phyloP scores from a whole-genome alignment of 2,329 filamentous ascomycete species.

The Leptographium flavum region DNA sequence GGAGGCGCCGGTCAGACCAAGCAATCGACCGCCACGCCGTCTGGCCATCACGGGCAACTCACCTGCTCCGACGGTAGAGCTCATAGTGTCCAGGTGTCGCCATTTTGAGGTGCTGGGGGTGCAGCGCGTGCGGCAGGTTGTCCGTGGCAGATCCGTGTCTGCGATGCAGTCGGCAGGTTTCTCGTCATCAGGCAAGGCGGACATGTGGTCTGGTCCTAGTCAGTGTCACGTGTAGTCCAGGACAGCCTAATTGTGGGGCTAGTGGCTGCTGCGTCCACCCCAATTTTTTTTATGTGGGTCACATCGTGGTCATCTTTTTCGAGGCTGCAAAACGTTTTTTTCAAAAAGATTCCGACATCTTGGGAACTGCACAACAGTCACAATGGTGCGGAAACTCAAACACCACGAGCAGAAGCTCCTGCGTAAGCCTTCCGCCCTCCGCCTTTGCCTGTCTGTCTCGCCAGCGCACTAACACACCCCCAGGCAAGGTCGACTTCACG shows the following conservation, averaged over 20 bases:
- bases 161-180: too few species aligned
- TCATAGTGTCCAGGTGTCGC: constrained; percentile 59
- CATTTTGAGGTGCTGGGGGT: constrained; percentile 10
- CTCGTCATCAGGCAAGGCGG: not conserved
- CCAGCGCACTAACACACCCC: not conserved
- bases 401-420: constrained; percentile 94
- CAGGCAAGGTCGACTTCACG: constrained; percentile 65
- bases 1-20: not conserved
- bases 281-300: too few species aligned
- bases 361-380: constrained; percentile 12
- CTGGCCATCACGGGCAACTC: constrained; percentile 23
- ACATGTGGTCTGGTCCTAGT: too few species aligned
- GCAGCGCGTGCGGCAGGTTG: too few species aligned
- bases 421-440: constrained; percentile 4
- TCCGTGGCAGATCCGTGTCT: too few species aligned
- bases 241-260: too few species aligned
- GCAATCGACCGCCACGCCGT: not conserved
- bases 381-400: constrained; percentile 91
- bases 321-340: not conserved
- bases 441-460: not conserved
- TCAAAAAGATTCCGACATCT: not conserved
- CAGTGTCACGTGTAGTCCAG: too few species aligned
- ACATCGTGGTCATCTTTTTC: too few species aligned
- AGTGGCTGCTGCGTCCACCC: too few species aligned
- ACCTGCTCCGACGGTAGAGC: constrained; percentile 98